phyloP scores from a whole-genome alignment of 495 filamentous ascomycete species.

The Bacidia gigantensis region DNA sequence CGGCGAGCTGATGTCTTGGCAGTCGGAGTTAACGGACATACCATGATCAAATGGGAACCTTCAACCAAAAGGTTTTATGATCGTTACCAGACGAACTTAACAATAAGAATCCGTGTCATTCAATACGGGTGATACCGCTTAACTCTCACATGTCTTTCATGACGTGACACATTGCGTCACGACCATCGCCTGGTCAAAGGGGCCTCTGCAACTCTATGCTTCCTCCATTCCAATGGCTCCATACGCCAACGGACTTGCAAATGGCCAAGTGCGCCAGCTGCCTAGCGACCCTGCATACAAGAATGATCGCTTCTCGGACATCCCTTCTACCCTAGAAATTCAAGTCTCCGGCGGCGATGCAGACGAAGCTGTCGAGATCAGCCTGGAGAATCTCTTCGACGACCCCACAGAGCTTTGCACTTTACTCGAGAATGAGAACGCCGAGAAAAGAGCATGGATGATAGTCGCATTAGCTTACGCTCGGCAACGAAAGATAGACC shows the following conservation, averaged over 20 bases:
- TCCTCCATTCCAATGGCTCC: slow-evolving; percentile 34
- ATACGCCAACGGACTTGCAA: slow-evolving; percentile 38
- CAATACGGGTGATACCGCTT: too few species aligned
- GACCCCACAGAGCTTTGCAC: slow-evolving; percentile 93
- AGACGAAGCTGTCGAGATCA: slow-evolving; percentile 78
- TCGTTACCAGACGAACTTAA: too few species aligned
- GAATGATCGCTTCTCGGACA: slow-evolving; percentile 67
- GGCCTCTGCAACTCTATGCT: not conserved
- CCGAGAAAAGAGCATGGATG: slow-evolving; percentile 84
- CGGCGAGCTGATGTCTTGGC: too few species aligned
- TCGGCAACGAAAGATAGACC: slow-evolving; percentile 82
- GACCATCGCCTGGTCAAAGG: slow-evolving; percentile 1
- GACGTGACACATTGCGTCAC: too few species aligned
- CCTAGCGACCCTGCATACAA: slow-evolving; percentile 13
- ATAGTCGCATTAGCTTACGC: slow-evolving; percentile 93
- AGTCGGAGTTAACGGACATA: too few species aligned
- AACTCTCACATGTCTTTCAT: too few species aligned
- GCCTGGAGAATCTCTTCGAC: slow-evolving; percentile 76
- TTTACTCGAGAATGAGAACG: slow-evolving; percentile 80
- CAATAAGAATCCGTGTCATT: too few species aligned
- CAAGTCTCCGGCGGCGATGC: slow-evolving; percentile 67
- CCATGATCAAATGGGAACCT: too few species aligned
- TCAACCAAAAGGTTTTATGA: too few species aligned
- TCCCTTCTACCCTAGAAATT: slow-evolving; percentile 79
- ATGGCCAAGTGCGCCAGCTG: slow-evolving; percentile 32